Conservation (phyloP, 2,329 filamentous ascomycete genomes). For the Colletotrichum musicola region DNA sequence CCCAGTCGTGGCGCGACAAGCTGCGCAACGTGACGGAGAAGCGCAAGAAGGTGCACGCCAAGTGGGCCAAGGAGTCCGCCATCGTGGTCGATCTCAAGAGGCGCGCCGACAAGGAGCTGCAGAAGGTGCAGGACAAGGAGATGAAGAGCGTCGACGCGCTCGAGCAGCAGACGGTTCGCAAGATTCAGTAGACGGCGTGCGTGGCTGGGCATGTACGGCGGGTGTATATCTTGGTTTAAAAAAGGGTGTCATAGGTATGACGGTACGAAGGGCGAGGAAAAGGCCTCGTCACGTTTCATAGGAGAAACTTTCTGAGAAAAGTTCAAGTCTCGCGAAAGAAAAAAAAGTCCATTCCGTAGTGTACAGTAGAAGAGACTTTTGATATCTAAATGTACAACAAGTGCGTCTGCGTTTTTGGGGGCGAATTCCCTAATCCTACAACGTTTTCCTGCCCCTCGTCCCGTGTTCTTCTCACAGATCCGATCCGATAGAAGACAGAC, state of each 20-base stretch:
- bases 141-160: constrained; percentile 62
- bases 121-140: constrained; percentile 66
- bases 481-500: no score
- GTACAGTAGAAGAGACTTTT: constrained; percentile 30
- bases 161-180: constrained; percentile 62
- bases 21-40: constrained; percentile 61
- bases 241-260: no score
- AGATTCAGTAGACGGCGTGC: constrained; percentile 48
- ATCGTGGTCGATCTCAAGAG: constrained; percentile 63
- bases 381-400: constrained; percentile 33
- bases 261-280: no score
- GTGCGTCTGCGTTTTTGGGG: constrained; percentile 4
- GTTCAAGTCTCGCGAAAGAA: neutral
- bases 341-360: constrained; percentile 11
- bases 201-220: no score
- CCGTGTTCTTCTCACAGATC: no score
- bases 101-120: constrained; percentile 60
- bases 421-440: constrained; percentile 27
- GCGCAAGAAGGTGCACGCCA: constrained; percentile 62
- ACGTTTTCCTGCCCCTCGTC: neutral
- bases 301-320: no score
- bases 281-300: no score
- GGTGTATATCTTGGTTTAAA: no score
- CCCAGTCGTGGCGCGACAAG: constrained; percentile 64
- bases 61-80: constrained; percentile 59